Evolutionary conservation across 345 rosid species (phyloP), one percentile per base, ranked within the genome.

Genomic region (Heritiera fomes): DNA sequence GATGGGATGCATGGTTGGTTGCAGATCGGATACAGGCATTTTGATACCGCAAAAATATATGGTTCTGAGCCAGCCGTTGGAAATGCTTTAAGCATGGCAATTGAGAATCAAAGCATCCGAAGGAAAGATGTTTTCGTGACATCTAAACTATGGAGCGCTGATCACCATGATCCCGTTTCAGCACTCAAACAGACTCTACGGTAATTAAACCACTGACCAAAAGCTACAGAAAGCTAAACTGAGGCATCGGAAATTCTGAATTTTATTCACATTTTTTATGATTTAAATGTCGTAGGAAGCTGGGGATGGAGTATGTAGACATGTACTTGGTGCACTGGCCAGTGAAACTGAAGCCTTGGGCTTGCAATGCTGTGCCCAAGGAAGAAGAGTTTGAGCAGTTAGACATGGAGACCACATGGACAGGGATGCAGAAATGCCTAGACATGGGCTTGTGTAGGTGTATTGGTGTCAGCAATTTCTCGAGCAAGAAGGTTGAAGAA

Each of bases 321-420:
- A 85, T 90, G 93, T 95, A 95, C 73, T 78, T 95, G 86, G 97
- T 95, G 82, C 98, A 95, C 79, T 95, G 98, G 98, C 98, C 98
- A 6, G 83, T 95, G 79, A 95, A 89, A 85, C 81, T 92, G 80
- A 93, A 91, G 86, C 95, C 95, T 20, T 85, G 91, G 90, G 87
- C 81, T 8, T 56, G 18, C 41, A 59, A 79, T 20, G 78, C 95
- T 8, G 83, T 92, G 43, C 97, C 95, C 0, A 77, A 82, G 9
- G 97, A 92, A 82, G 92, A 90, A 41, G 97, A 95, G 58, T 92
- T 90, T 82, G 91, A 88, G 80, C 30, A 79, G 75, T 82, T 93
- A 50, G 95, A 93, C 38, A 79, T 90, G 41, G 91, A 93, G 69
- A 82, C 82, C 73, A 93, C 94, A n/a, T 93, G 98, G 98, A 86